phyloP scores from a whole-genome alignment of 2,329 filamentous ascomycete species.

The Ilyonectria sp. region DNA sequence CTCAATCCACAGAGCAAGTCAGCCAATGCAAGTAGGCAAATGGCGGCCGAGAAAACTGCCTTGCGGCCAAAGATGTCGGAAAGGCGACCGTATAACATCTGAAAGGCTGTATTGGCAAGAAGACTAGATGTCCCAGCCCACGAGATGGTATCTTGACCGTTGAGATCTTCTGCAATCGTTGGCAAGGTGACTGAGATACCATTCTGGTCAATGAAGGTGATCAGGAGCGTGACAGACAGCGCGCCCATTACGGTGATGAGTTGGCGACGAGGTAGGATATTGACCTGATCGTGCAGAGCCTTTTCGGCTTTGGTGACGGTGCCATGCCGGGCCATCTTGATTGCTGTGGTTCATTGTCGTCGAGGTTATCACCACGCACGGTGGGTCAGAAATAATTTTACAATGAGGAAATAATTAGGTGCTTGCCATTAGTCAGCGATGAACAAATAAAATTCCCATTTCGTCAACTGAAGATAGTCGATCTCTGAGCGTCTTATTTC shows the following conservation, averaged over 20 bases:
- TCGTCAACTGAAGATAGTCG: too few species aligned
- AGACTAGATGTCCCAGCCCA: slow-evolving; percentile 69
- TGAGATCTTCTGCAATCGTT: slow-evolving; percentile 65
- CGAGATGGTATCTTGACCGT: slow-evolving; percentile 64
- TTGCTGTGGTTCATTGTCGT: background rate
- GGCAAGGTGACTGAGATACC: slow-evolving; percentile 66
- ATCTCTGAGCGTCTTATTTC: too few species aligned
- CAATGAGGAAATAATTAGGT: too few species aligned
- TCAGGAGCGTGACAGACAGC: slow-evolving; percentile 67
- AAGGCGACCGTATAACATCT: slow-evolving; percentile 74
- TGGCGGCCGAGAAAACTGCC: slow-evolving; percentile 67
- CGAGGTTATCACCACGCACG: background rate
- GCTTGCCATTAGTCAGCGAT: too few species aligned
- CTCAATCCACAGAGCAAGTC: slow-evolving; percentile 73
- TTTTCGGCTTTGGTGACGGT: slow-evolving; percentile 54
- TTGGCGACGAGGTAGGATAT: slow-evolving; percentile 67
- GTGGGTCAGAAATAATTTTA: background rate
- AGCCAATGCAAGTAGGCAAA: slow-evolving; percentile 67
- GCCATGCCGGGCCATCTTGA: background rate
- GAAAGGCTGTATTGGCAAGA: slow-evolving; percentile 74
- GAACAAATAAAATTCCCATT: too few species aligned
- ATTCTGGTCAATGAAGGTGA: slow-evolving; percentile 72
- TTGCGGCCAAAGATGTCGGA: slow-evolving; percentile 75
- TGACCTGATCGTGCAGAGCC: slow-evolving; percentile 68
- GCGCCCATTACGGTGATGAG: slow-evolving; percentile 66